Evolutionary conservation across 352 stramenopile species (phyloP), one percentile per base, ranked within the genome.

Genomic region (Blastocystis sp.): DNA sequence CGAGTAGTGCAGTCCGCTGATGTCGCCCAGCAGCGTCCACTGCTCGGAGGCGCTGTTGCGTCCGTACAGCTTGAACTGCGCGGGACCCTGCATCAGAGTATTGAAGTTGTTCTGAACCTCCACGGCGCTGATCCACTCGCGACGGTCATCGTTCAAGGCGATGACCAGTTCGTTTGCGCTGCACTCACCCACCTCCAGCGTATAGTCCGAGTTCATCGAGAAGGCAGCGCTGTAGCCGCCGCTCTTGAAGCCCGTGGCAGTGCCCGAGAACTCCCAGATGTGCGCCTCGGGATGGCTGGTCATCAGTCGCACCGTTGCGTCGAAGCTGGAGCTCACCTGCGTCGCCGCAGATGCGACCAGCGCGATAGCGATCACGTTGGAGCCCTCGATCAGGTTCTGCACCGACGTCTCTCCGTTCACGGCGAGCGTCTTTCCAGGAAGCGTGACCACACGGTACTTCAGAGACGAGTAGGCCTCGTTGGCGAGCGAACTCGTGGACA

Each of bases 281-380:
- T 59, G 51, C n/a, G 51, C 3, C 11, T 59, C 51, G 32, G 51
- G 51, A 6, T 59, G 18, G 32, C 11, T 59, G 3, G 51, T 59
- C 69, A 81, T 64, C 44, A 81, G 46, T 48, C 48, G 69, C n/a
- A 81, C 18, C 11, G 69, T 34, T 27, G 40, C 54, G 36, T 81
- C 63, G 44, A 73, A 73, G 36, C 11, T 18, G 44, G 63, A 73
- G 14, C 8, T 29, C 3, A 1, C 18, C 2, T 46, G 32, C 2
- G 63, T 49, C 18, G 29, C 44, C 7, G 18, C 14, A 18, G 24
- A 4, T 2, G 32, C 38, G n/a, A 73, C 63, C 18, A 73, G 18
- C 2, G 63, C 63, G 29, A 73, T 73, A 27, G 29, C 63, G 29
- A 73, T 73, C 9, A 18, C 21, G 44, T 73, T 73, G 1, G 1